These are phyloP conservation scores for Mortierella sp. DNA, from an alignment of 371 early-diverging fungal species.

Conservation along the genomic window DNA sequence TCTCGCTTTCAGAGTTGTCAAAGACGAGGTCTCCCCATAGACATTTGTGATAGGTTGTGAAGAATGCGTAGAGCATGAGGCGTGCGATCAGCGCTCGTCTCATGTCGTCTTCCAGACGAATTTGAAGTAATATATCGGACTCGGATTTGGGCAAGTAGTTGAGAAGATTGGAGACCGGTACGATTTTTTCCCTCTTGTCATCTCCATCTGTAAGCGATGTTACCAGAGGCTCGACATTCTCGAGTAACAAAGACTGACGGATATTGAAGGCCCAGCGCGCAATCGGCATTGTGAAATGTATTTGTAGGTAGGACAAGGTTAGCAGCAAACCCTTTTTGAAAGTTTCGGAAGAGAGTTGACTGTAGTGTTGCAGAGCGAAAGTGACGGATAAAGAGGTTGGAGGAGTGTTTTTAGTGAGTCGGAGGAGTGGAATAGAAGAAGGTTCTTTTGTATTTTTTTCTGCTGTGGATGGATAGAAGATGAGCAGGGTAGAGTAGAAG, in stretches of 20 bases:
- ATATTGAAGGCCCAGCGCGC: slow-evolving; percentile 57
- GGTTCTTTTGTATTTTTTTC: too few species aligned
- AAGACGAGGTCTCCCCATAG: slow-evolving; percentile 43
- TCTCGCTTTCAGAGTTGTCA: slow-evolving; percentile 28
- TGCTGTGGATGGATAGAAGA: too few species aligned
- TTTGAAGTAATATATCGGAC: slow-evolving; percentile 27
- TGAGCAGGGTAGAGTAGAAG: too few species aligned
- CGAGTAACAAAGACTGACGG: slow-evolving; percentile 45
- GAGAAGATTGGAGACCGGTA: slow-evolving; percentile 47
- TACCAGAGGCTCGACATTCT: slow-evolving; percentile 43
- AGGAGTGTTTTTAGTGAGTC: too few species aligned
- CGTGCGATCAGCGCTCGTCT: slow-evolving; percentile 38
- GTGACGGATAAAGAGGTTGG: too few species aligned
- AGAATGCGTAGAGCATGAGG: slow-evolving; percentile 45
- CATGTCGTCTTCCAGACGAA: slow-evolving; percentile 41
- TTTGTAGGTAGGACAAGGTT: neutral
- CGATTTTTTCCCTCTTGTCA: slow-evolving; percentile 30
- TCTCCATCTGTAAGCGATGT: slow-evolving; percentile 34
- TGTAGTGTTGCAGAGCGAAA: too few species aligned
- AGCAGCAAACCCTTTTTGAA: too few species aligned
- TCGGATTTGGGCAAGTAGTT: slow-evolving; percentile 43
- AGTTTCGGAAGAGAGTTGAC: too few species aligned
- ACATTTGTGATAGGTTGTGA: slow-evolving; percentile 32
- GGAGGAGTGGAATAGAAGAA: too few species aligned
- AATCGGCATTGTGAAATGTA: slow-evolving; percentile 27